These are phyloP conservation scores for Geotrichum cucujoidarum DNA, from an alignment of 1,139 yeast species.

Conservation along the genomic window DNA sequence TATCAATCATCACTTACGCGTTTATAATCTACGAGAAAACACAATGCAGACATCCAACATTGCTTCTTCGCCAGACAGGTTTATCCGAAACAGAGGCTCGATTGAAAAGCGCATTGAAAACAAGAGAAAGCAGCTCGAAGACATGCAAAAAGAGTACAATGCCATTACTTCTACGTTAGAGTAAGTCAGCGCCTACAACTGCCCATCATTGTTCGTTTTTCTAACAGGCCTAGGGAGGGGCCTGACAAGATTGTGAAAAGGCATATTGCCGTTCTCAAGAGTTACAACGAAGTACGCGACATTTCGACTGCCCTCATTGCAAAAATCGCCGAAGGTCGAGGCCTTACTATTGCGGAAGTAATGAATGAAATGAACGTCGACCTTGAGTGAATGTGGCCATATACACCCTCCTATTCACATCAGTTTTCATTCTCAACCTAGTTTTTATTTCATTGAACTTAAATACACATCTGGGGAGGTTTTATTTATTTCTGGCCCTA, in stretches of 20 bases:
- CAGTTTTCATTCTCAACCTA: too few relatives aligned
- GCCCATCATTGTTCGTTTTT: too few relatives aligned
- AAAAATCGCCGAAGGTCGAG: constrained; percentile 18
- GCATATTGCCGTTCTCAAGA: constrained; percentile 15
- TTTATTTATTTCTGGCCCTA: too few relatives aligned
- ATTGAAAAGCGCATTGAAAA: constrained; percentile 6
- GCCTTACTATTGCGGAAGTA: constrained; percentile 16
- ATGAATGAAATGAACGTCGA: constrained; percentile 19
- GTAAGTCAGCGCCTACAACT: too few relatives aligned
- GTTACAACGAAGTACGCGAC: constrained; percentile 19
- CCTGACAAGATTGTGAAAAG: constrained; percentile 15
- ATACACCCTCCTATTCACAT: too few relatives aligned
- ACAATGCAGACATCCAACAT: constrained; percentile 1
- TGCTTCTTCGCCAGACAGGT: constrained; percentile 9
- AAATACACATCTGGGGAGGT: too few relatives aligned
- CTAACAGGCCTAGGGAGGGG: constrained; percentile 18
- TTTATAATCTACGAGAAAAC: too few relatives aligned
- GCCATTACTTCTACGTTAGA: constrained; percentile 9
- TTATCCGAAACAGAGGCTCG: background rate
- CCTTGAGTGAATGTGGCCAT: too few relatives aligned
- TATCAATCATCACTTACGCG: too few relatives aligned
- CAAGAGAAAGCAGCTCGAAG: constrained; percentile 10
- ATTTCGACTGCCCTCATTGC: constrained; percentile 16
- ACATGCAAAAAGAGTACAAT: constrained; percentile 10
- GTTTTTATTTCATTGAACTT: too few relatives aligned